Conservation (phyloP, 352 stramenopile species). For the Pythium volutum region DNA sequence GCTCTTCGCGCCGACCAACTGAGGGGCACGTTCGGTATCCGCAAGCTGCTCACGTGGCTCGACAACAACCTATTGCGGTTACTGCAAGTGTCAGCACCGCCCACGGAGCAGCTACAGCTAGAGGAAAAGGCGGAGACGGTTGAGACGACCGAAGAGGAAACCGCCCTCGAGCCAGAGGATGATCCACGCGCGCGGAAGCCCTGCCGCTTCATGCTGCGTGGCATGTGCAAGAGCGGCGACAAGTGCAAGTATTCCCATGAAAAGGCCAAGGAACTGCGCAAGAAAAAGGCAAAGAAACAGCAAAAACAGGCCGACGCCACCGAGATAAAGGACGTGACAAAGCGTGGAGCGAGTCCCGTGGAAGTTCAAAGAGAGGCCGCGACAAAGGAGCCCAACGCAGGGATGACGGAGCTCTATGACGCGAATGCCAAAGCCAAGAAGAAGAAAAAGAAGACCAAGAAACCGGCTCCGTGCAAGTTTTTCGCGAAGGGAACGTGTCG, state of each 20-base stretch:
- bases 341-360: conserved; percentile 5
- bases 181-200: conserved; percentile 19
- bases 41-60: conserved; percentile 79
- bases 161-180: background rate
- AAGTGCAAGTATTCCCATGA: conserved; percentile 50
- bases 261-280: conserved; percentile 24
- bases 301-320: background rate
- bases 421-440: conserved; percentile 4
- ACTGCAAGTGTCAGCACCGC: conserved; percentile 19
- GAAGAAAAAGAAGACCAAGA: conserved; percentile 17
- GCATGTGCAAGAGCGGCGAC: conserved; percentile 51
- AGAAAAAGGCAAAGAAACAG: conserved; percentile 21
- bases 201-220: conserved; percentile 52
- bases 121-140: background rate
- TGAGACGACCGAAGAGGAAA: background rate
- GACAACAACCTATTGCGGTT: conserved; percentile 73
- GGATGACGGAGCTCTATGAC: background rate
- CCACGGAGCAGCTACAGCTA: background rate
- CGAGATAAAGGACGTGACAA: conserved; percentile 4
- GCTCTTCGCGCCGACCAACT: conserved; percentile 39
- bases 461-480: conserved; percentile 38
- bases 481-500: conserved; percentile 46
- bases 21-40: conserved; percentile 45
- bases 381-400: background rate
- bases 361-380: background rate